Base-by-base conservation (phyloP, 768 basidiomycete species). In the Podaxis sp. region DNA sequence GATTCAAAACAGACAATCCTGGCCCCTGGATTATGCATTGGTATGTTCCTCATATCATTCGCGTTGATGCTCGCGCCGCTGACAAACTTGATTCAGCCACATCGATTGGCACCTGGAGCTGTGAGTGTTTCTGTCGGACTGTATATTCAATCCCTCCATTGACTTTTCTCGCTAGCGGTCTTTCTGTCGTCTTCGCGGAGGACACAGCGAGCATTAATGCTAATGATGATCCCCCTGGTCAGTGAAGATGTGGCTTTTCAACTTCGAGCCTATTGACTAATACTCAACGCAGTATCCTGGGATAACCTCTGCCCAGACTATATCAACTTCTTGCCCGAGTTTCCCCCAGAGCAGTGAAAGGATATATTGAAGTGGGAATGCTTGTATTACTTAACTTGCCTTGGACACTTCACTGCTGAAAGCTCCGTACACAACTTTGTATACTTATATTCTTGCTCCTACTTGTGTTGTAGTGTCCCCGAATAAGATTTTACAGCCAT, bases 21-120 rank as follows among this genome's bases (percentile, higher is more conserved):
- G 84, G 84, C 3, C 80, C 81, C 2, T 83, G 80, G 82, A 74
- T 82, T 53, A 61, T 84, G 28, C 83, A 84, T 66, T 84, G 83
- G 78, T 78, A 24, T n/a, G 75, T 61, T 39, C n/a, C 7, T 49
- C 3, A n/a, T 26, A 40, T 54, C 9, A 46, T 46, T 44, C 36
- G 30, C 19, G 46, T 55, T 53, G 57, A 57, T 49, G 4, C 4
- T 49, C 12, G 28, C 36, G 15, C 46, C 38, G 19, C 5, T 30
- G 28, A 24, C 59, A 22, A 22, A 11, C 11, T 38, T 49, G 3
- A 2, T 2, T 2, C 42, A 81, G 81, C 64, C 83, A 84, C 65
- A 84, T 84, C 59, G 83, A 84, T 59, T 84, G 80, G 76, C 84
- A 85, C 72, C 68, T 84, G 9, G 71, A 79, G 17, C 66, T 70